A percentile compares a stretch with the other conserved stretches of the same genome.
These are phyloP conservation scores for Podospora sp. DNA, from an alignment of 495 filamentous ascomycete genomes.

Conservation along the genomic window DNA sequence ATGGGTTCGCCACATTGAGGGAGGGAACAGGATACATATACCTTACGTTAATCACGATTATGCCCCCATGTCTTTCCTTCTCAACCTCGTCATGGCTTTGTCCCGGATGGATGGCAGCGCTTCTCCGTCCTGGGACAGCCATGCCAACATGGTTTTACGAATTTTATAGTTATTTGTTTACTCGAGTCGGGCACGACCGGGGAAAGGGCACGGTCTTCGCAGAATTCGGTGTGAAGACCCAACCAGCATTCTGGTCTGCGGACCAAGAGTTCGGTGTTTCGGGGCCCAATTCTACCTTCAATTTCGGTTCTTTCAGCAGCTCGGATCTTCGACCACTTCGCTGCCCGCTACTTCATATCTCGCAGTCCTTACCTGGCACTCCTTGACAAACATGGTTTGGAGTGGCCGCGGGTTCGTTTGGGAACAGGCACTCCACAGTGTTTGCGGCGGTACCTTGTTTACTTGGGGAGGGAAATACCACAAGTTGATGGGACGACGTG, in stretches of 20 bases:
- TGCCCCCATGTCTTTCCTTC: conserved; percentile 34
- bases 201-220: conserved; percentile 21
- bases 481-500: conserved; percentile 18
- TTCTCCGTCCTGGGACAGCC: conserved; percentile 10
- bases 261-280: conserved; percentile 21
- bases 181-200: conserved; percentile 27
- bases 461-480: conserved; percentile 19
- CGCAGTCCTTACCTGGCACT: conserved; percentile 18
- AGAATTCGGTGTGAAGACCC: conserved; percentile 2
- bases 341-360: conserved; percentile 21
- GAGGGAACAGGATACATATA: conserved; percentile 23
- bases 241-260: conserved; percentile 14
- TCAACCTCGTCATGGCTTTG: conserved; percentile 18
- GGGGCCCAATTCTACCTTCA: conserved; percentile 14
- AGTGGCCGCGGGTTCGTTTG: conserved; percentile 17
- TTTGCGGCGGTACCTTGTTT: conserved; percentile 8
- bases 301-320: conserved; percentile 18
- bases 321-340: not conserved
- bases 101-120: conserved; percentile 28
- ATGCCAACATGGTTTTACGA: conserved; percentile 28
- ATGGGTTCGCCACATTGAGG: conserved; percentile 3
- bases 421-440: conserved; percentile 24
- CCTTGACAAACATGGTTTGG: not conserved
- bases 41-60: conserved; percentile 45
- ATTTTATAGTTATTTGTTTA: conserved; percentile 23